Conservation (phyloP, 2,329 filamentous ascomycete species). For the Onygenales sp. region DNA sequence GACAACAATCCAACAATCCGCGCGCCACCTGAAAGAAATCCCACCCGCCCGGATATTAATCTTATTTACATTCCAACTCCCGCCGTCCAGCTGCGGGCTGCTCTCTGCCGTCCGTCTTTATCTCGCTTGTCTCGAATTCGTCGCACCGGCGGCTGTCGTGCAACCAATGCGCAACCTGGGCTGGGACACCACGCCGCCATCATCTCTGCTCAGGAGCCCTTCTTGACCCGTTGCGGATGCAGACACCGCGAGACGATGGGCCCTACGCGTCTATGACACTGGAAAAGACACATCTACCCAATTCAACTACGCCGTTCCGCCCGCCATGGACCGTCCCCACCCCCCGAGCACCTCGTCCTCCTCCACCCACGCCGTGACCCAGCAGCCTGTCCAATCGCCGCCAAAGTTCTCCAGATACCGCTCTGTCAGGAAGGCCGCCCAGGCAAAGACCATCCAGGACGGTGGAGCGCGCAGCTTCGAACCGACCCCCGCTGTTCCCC, state of each 20-base stretch:
- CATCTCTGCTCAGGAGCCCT: neutral
- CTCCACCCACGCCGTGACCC: neutral
- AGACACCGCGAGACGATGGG: neutral
- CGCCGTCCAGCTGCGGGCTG: neutral
- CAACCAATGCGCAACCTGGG: neutral
- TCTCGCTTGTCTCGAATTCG: neutral
- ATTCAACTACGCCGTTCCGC: no score
- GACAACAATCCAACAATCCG: no score
- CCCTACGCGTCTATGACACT: neutral
- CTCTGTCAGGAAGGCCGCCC: constrained; percentile 42
- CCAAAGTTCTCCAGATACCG: constrained; percentile 50
- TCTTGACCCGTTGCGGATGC: neutral
- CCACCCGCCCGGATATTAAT: no score
- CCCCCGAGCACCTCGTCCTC: neutral
- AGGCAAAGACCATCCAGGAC: constrained; percentile 18
- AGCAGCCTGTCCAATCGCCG: constrained; percentile 9
- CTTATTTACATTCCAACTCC: neutral
- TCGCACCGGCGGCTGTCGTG: constrained; percentile 1
- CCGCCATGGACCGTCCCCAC: neutral
- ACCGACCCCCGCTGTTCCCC: neutral
- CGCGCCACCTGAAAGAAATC: no score
- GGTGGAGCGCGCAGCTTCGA: constrained; percentile 1
- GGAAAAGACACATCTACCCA: neutral
- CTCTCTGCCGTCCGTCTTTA: neutral
- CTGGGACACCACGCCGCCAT: neutral